These are phyloP conservation scores for Carnegiea gigantea DNA, from an alignment of 179 eudicot species.

Conservation along the genomic window DNA sequence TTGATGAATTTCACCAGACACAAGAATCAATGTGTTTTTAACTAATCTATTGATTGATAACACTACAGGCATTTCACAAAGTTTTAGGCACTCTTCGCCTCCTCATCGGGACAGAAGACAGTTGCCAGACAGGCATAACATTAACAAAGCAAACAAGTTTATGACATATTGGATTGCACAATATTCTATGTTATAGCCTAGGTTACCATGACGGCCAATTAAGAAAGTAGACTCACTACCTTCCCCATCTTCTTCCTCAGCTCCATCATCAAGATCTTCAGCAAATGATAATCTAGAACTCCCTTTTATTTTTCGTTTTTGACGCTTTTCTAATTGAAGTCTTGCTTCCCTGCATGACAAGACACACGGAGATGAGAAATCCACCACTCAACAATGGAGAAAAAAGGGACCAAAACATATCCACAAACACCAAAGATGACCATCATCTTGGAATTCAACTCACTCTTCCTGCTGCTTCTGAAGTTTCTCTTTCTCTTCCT, in stretches of 20 bases:
- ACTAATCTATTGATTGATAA: background rate
- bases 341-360: slow-evolving; percentile 63
- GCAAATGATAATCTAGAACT: slow-evolving; percentile 73
- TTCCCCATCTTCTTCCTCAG: slow-evolving; percentile 64
- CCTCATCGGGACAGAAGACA: background rate
- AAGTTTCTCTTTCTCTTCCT: slow-evolving; percentile 96
- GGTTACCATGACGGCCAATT: background rate
- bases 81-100: background rate
- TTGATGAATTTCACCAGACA: background rate
- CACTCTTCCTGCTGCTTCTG: slow-evolving; percentile 90
- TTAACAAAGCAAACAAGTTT: background rate
- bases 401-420: background rate
- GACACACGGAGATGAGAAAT: background rate
- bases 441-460: slow-evolving; percentile 31
- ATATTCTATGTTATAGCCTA: background rate
- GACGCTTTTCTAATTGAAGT: slow-evolving; percentile 80
- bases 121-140: background rate
- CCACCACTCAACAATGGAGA: slow-evolving; percentile 1
- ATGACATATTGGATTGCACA: background rate
- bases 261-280: slow-evolving; percentile 66
- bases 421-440: background rate
- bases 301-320: slow-evolving; percentile 75
- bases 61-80: background rate
- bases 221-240: slow-evolving; percentile 38
- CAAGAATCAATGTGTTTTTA: background rate